A percentile compares a stretch with the other conserved stretches of the same genome.
phyloP scores from a whole-genome alignment of 2,329 filamentous ascomycete genomes.

The Periconia macrospinosa region DNA sequence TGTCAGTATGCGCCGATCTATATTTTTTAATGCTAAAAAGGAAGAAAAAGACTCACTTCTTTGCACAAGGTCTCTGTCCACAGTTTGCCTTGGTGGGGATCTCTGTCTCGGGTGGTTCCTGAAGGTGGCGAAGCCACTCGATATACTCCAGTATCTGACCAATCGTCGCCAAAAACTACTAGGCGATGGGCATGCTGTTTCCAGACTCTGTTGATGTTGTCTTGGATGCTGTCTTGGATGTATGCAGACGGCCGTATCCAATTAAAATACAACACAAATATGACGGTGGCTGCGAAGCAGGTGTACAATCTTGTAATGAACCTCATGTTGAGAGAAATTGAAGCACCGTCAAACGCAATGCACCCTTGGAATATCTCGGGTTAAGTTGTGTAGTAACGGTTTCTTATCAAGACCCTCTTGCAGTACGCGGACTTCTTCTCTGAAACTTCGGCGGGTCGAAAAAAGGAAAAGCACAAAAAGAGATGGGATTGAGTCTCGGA shows the following conservation, averaged over 20 bases:
- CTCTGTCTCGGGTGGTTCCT: slow-evolving; percentile 23
- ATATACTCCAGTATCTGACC: slow-evolving; percentile 42
- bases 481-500: background rate
- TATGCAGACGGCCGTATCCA: slow-evolving; percentile 32
- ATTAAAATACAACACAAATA: slow-evolving; percentile 33
- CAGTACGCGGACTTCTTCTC: background rate
- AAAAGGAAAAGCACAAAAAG: background rate
- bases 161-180: slow-evolving; percentile 45
- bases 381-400: background rate
- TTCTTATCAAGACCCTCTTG: background rate
- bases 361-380: background rate
- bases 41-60: slow-evolving; percentile 27
- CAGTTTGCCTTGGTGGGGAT: slow-evolving; percentile 31
- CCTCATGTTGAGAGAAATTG: slow-evolving; percentile 25
- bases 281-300: slow-evolving; percentile 24
- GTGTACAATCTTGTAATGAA: slow-evolving; percentile 34
- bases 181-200: slow-evolving; percentile 30
- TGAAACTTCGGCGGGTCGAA: background rate
- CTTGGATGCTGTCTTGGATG: slow-evolving; percentile 26
- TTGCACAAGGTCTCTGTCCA: slow-evolving; percentile 43
- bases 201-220: slow-evolving; percentile 32
- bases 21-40: background rate
- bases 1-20: slow-evolving; percentile 21
- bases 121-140: slow-evolving; percentile 32
- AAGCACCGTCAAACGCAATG: background rate